Percentiles rank a stretch among this genome's conserved stretches.
These are phyloP conservation scores for Protea cynaroides DNA, from an alignment of 164 flowering plant species.

Conservation along the genomic window DNA sequence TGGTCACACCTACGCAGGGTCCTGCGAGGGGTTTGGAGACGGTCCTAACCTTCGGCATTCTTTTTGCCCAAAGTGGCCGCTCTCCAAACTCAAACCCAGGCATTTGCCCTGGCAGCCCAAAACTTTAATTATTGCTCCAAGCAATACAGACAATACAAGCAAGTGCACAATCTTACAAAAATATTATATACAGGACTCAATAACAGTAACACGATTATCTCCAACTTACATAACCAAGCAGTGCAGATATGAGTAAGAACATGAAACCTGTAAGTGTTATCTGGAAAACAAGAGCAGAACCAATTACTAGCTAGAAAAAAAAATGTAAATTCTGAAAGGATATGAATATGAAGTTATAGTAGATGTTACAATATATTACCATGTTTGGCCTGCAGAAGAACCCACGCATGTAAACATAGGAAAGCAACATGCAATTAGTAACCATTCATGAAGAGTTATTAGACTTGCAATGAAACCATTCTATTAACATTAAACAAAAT, in stretches of 20 bases:
- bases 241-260: slow-evolving; percentile 72
- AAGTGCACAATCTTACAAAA: background rate
- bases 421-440: slow-evolving; percentile 8
- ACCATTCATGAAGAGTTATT: background rate
- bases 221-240: slow-evolving; percentile 89
- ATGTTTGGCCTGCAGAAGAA: slow-evolving; percentile 73
- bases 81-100: no score
- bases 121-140: no score
- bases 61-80: no score
- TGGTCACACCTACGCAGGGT: no score
- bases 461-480: background rate
- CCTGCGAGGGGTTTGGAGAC: no score
- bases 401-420: slow-evolving; percentile 17
- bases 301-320: slow-evolving; percentile 1
- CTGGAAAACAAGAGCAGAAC: slow-evolving; percentile 31
- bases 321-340: slow-evolving; percentile 1
- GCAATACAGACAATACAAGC: background rate
- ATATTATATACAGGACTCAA: background rate
- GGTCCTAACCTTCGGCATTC: no score
- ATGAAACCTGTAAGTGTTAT: slow-evolving; percentile 89
- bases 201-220: background rate
- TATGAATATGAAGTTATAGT: background rate
- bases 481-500: background rate
- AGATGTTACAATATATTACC: slow-evolving; percentile 37
- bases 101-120: no score